phyloP scores from a whole-genome alignment of 148 eudicot genomes.

The Salicornia ramosissima region DNA sequence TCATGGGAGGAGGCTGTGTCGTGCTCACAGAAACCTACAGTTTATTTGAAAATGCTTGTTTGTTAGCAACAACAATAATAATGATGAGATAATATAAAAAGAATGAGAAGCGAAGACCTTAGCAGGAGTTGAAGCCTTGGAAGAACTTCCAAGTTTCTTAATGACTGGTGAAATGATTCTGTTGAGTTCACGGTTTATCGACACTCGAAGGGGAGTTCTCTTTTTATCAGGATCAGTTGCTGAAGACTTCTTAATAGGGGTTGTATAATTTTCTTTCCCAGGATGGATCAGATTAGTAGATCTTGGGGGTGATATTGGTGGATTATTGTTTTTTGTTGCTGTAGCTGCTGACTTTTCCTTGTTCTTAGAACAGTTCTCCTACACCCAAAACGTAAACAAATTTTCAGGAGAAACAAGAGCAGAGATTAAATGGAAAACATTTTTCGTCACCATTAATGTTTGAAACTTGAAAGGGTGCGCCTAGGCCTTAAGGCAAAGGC shows the following conservation, averaged over 20 bases:
- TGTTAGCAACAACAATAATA: too few species aligned
- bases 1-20: conserved; percentile 18
- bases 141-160: conserved; percentile 43
- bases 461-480: too few species aligned
- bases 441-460: too few species aligned
- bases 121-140: conserved; percentile 41
- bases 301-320: conserved; percentile 51
- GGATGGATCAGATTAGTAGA: conserved; percentile 28
- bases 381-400: neutral
- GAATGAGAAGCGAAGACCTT: conserved; percentile 19
- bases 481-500: too few species aligned
- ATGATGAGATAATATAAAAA: neutral
- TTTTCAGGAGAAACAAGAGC: too few species aligned
- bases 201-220: conserved; percentile 44
- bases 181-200: conserved; percentile 45
- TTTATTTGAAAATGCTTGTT: neutral
- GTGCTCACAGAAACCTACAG: conserved; percentile 20
- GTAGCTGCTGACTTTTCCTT: conserved; percentile 28
- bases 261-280: conserved; percentile 48
- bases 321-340: conserved; percentile 40
- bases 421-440: too few species aligned
- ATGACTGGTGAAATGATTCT: conserved; percentile 32
- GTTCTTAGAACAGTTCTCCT: conserved; percentile 25
- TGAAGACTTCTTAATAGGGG: conserved; percentile 41
- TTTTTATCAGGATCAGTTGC: conserved; percentile 32